Evolutionary conservation across 345 rosid genomes (phyloP), one percentile per base, ranked within the genome.

Genomic region (Gossypium longicalyx): DNA sequence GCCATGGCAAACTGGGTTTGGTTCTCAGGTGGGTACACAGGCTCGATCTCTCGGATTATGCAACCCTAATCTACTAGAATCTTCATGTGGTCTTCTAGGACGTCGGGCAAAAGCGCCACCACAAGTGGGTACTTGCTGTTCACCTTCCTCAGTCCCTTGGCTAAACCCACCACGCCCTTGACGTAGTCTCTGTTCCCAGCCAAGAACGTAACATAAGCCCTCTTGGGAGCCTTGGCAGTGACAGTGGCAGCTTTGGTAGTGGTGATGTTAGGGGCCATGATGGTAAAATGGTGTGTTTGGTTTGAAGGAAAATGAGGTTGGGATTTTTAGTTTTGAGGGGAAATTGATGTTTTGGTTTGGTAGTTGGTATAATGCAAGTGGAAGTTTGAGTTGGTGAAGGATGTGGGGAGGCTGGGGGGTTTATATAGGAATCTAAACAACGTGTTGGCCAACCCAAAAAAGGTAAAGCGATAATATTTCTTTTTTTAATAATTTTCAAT

Each of bases 1-100:
- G 91, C 85, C 96, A 90, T 86, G 66, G 93, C 96, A 20, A 89
- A 90, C 70, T 85, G 85, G 22, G 95, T 90, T 79, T 89, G 89
- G 62, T 87, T 90, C 72, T 85, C 85, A 2, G 96, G 93, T 0
- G 96, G 96, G 74, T 74, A 74, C 23, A 90, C 80, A 1, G 93
- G 91, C 45, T 79, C 79, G 41, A 90, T 90, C 81, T 89, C 89
- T 52, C 75, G 71, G 38, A 90, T 64, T 16, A 89, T 61, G 58
- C 93, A 91, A 0, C 91, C 91, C 54, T 87, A 93, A 2, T 83
- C 84, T 25, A 77, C 63, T 34, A 90, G 72, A 1, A 85, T 86
- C 69, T 84, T 74, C 61, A 93, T 77, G 73, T 90, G 93, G 23
- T 89, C 91, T 43, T 77, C 76, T 0, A 93, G 91, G 2, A 90